These are phyloP conservation scores for Clarkia xantiana DNA, from an alignment of 345 rosid species.

Conservation along the genomic window DNA sequence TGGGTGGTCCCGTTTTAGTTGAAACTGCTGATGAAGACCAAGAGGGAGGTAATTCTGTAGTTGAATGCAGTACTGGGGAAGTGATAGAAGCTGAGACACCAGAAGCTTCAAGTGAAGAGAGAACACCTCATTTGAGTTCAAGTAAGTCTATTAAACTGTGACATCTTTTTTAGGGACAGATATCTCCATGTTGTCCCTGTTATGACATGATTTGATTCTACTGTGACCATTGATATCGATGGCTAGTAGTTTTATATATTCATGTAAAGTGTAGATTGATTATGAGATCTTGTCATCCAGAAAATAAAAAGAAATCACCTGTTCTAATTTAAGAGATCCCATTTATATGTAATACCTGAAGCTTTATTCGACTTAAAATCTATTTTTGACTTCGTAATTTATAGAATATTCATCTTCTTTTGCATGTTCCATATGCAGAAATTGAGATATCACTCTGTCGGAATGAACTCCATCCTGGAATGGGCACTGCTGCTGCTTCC, in stretches of 20 bases:
- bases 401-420: constrained; percentile 11
- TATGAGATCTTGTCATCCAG: no score
- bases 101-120: constrained; percentile 18
- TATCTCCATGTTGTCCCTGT: no score
- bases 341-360: no score
- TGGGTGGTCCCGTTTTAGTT: constrained; percentile 19
- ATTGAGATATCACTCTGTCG: constrained; percentile 80
- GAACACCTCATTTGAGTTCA: constrained; percentile 12
- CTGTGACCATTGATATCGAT: no score
- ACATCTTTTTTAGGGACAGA: no score
- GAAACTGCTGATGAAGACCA: constrained; percentile 14
- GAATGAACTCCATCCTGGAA: constrained; percentile 52
- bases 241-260: no score
- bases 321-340: no score
- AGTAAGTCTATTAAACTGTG: constrained; percentile 21
- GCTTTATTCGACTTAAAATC: not conserved
- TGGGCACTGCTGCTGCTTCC: constrained; percentile 72
- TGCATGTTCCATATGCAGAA: constrained; percentile 27
- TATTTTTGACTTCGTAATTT: constrained; percentile 3
- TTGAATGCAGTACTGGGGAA: constrained; percentile 17
- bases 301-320: no score
- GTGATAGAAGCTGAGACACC: constrained; percentile 20
- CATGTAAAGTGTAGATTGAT: no score
- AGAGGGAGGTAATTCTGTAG: constrained; percentile 15
- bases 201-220: no score